phyloP scores from a whole-genome alignment of 2,329 filamentous ascomycete genomes.

The Aspergillus sp. region DNA sequence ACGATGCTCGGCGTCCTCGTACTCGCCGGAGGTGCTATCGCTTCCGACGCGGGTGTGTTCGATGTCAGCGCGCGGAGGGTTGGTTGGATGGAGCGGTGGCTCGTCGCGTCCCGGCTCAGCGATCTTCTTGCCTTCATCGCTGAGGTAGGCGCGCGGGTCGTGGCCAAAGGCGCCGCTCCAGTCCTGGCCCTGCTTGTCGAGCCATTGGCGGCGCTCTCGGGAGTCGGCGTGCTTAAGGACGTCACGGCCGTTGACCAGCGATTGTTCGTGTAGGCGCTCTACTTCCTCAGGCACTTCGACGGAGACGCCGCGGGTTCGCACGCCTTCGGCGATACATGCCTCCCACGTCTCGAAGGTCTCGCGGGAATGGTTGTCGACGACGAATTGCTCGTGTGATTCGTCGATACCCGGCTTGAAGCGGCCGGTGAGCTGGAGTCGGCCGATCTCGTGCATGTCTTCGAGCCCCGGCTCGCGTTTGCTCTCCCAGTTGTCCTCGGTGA shows the following conservation, averaged over 20 bases:
- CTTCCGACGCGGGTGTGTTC: conserved; percentile 15
- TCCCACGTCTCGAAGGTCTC: conserved; percentile 97
- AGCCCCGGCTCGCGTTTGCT: conserved; percentile 66
- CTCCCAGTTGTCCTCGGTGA: conserved; percentile 73
- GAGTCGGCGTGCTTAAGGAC: conserved; percentile 68
- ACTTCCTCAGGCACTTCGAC: conserved; percentile 72
- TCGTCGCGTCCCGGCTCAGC: conserved; percentile 56
- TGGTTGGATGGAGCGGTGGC: conserved; percentile 53
- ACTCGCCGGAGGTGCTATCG: conserved; percentile 19
- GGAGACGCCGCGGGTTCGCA: conserved; percentile 68
- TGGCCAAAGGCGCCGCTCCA: conserved; percentile 85
- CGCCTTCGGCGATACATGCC: conserved; percentile 83
- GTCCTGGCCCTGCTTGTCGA: conserved; percentile 75
- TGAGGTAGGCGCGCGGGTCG: conserved; percentile 65
- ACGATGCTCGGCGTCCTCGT: conserved; percentile 20
- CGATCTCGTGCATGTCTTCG: conserved; percentile 73
- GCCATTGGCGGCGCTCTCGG: conserved; percentile 72
- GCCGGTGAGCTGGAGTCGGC: conserved; percentile 75
- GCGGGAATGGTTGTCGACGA: conserved; percentile 81
- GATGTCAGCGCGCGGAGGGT: conserved; percentile 42
- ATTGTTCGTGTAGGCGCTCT: conserved; percentile 76
- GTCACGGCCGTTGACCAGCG: conserved; percentile 75
- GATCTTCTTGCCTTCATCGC: conserved; percentile 52
- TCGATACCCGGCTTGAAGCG: conserved; percentile 90
- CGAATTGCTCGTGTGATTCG: conserved; percentile 77